A percentile compares a stretch with the other conserved stretches of the same genome.
phyloP scores from a whole-genome alignment of 176 grass and related monocot genomes.

The Puccinellia tenuiflora region DNA sequence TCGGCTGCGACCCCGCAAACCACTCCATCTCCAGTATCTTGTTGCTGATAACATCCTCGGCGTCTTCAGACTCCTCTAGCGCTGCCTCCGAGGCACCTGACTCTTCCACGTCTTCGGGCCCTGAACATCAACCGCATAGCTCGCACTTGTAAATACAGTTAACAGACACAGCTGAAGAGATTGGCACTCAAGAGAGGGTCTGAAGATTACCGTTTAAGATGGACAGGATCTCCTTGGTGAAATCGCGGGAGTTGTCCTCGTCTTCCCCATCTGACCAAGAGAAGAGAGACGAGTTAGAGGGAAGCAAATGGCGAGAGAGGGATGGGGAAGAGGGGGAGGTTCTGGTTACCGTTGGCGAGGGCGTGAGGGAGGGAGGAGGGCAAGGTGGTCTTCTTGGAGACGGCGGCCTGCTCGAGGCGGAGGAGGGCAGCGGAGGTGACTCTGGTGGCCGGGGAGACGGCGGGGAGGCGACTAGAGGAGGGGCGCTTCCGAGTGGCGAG shows the following conservation, averaged over 20 bases:
- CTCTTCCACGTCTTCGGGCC: slow-evolving; percentile 12
- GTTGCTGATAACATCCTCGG: not conserved
- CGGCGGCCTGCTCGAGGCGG: slow-evolving; percentile 42
- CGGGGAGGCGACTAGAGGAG: not conserved
- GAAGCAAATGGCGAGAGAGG: not conserved
- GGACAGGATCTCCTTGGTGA: slow-evolving; percentile 35
- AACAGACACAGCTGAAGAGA: not conserved
- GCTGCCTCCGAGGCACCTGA: not conserved
- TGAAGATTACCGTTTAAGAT: slow-evolving; percentile 33
- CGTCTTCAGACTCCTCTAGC: slow-evolving; percentile 10
- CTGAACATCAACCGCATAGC: slow-evolving; percentile 10
- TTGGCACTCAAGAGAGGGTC: not conserved
- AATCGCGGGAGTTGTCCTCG: not conserved
- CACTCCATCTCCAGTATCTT: slow-evolving; percentile 54
- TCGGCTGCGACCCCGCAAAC: slow-evolving; percentile 14
- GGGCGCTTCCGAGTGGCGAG: slow-evolving; percentile 32
- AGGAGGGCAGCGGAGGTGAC: slow-evolving; percentile 29
- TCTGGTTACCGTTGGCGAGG: slow-evolving; percentile 16
- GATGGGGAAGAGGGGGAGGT: too few species aligned
- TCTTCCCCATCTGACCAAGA: slow-evolving; percentile 15
- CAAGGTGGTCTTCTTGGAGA: slow-evolving; percentile 20
- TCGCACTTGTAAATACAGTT: not conserved
- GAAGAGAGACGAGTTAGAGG: not conserved
- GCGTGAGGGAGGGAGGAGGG: slow-evolving; percentile 21
- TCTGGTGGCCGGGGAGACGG: not conserved